Evolutionary conservation across 164 flowering plant genomes (phyloP), one percentile per base, ranked within the genome.

Genomic region (Magnolia changhungtana): DNA sequence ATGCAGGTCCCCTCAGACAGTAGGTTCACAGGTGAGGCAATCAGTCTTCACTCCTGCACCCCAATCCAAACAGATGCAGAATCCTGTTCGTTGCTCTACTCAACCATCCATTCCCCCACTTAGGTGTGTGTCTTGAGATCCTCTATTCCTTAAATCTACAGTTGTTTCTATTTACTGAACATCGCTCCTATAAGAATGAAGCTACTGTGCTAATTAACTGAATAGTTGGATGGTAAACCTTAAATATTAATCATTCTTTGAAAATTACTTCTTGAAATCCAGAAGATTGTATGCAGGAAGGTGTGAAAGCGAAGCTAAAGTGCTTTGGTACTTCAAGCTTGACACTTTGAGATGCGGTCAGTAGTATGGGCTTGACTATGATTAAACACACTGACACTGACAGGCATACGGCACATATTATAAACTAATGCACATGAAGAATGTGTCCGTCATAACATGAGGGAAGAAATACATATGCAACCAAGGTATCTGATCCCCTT

Each of bases 1-100:
- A 63, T 74, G 76, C 76, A 74, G 76, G 76, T 74, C 64, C 18
- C 9, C 55, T 65, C 58, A 31, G 45, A 23, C 55, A 64, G 29
- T 65, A 23, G 23, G 70, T 29, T 63, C 69, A 64, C 29, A 7
- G 21, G 13, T 27, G 52, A 23, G 52, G 71, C 49, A 29, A 24
- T 52, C 24, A n/a, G 45, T 19, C 14, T 27, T 23, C 14, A 24
- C 63, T 51, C 23, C 50, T 8, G 73, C 50, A 69, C 37, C 72
- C 45, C 72, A 69, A 31, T 69, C 18, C 50, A 37, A 69, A 29
- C 50, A 71, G 55, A n/a, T 45, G 72, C 74, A 72, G 27, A 24
- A 59, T 72, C 19, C 64, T 37, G 59, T n/a, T 55, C 63, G 21
- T 23, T n/a, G 59, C 59, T 50, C 16, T 18, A 24, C 9, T 72